Evolutionary conservation across 768 basidiomycete genomes (phyloP).

Genomic region (Daedalea quercina): DNA sequence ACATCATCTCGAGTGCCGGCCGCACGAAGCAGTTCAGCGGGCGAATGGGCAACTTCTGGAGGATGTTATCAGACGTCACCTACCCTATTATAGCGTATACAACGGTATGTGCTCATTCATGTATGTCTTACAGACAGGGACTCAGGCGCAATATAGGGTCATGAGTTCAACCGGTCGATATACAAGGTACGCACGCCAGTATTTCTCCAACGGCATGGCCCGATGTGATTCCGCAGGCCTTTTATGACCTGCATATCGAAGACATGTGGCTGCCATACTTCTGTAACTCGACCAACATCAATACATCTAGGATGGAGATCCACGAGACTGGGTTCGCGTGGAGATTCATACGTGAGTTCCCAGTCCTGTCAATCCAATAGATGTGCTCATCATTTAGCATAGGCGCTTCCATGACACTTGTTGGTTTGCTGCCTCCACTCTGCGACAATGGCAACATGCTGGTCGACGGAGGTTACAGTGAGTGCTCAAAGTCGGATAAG

Average conservation of each 20-base stretch:
- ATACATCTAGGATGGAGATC: constrained; percentile 92
- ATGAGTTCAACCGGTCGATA: constrained; percentile 90
- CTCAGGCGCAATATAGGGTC: constrained; percentile 83
- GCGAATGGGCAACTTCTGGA: constrained; percentile 91
- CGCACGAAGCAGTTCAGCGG: constrained; percentile 88
- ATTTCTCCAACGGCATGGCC: not conserved
- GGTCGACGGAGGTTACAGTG: constrained; percentile 86
- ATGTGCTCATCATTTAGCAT: not conserved
- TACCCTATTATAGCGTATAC: constrained; percentile 92
- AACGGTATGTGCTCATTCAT: constrained; percentile 40
- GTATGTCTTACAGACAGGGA: constrained; percentile 65
- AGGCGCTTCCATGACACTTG: constrained; percentile 97
- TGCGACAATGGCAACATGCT: constrained; percentile 92
- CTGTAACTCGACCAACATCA: constrained; percentile 97
- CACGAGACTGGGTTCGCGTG: constrained; percentile 99
- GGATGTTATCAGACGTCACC: constrained; percentile 88
- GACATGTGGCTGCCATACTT: constrained; percentile 99
- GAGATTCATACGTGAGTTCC: constrained; percentile 70
- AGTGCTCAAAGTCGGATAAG: constrained; percentile 19
- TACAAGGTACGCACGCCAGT: constrained; percentile 59
- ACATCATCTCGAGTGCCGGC: constrained; percentile 78
- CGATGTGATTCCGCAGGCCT: constrained; percentile 43
- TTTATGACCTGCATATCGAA: constrained; percentile 91
- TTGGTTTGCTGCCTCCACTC: constrained; percentile 89
- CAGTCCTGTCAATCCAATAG: not conserved